Base-by-base conservation (phyloP, 2,329 filamentous ascomycete species). In the Zasmidium cellare region DNA sequence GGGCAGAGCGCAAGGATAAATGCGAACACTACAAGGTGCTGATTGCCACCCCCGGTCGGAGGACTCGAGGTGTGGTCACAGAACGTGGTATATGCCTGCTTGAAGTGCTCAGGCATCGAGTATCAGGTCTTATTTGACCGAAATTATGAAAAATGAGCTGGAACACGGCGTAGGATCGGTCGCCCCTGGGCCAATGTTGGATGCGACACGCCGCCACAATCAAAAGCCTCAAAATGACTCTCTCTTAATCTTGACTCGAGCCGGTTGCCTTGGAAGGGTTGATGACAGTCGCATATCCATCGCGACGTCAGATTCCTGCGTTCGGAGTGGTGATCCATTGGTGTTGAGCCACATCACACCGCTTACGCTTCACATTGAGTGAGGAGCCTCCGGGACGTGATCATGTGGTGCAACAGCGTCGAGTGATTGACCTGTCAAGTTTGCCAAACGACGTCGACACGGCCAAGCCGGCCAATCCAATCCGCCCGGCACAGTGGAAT, bases 311-410 rank as follows among this genome's bases (percentile, higher is more conserved):
- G 51, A 41, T n/a, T 41, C 35, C 35, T 41, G 35, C 35, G 6
- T 9, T 41, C 35, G 35, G 35, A 18, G 3, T 3, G 16, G 5
- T 41, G 12, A 16, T 24, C 28, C 47, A 50, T 51, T 56, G 35
- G 22, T 19, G 14, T 56, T 53, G 53, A 58, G 57, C 57, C 50
- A 50, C 49, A 51, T 56, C 57, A 56, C 53, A 60, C 57, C 57
- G 57, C 57, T n/a, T 41, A 41, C 35, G 35, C 35, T 54, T 53
- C 12, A 20, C 19, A 47, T 41, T 16, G 22, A 44, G 23, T 44
- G 51, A 19, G 23, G 50, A 25, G 48, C 22, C 18, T 22, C 31
- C 46, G 9, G 19, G 48, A 46, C 25, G 23, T 45, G 28, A 31
- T 53, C 46, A 46, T 55, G 51, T 52, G 52, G 52, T 59, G 52